These are phyloP conservation scores for Zalerion maritima DNA, from an alignment of 495 filamentous ascomycete species.

Conservation along the genomic window DNA sequence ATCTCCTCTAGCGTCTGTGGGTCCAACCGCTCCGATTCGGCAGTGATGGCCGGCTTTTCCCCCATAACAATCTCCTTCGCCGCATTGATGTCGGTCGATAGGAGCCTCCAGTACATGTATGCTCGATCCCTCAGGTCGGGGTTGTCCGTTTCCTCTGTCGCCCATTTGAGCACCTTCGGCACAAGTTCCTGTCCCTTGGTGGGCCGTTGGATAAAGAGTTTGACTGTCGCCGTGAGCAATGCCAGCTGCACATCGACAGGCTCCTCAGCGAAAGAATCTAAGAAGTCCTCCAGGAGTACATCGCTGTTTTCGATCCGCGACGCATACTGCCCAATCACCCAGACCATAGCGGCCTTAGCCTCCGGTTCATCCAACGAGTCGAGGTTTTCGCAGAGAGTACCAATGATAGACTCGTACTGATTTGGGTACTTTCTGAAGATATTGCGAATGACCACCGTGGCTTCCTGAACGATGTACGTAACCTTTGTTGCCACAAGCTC, in stretches of 20 bases:
- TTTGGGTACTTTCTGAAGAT: constrained; percentile 99
- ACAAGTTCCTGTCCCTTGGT: constrained; percentile 91
- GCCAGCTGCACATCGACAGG: constrained; percentile 90
- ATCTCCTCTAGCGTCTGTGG: constrained; percentile 88
- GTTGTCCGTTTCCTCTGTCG: constrained; percentile 96
- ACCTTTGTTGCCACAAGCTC: constrained; percentile 96
- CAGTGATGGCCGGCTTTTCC: constrained; percentile 90
- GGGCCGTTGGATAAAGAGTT: constrained; percentile 93
- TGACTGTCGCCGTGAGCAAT: constrained; percentile 89
- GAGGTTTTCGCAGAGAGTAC: constrained; percentile 85
- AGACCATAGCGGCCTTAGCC: constrained; percentile 98
- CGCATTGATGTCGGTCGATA: constrained; percentile 81
- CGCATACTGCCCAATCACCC: constrained; percentile 98
- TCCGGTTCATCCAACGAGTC: constrained; percentile 98
- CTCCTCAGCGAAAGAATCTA: constrained; percentile 87
- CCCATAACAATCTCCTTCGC: constrained; percentile 91
- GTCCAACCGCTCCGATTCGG: constrained; percentile 89
- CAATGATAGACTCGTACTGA: constrained; percentile 95
- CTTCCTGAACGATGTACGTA: constrained; percentile 98
- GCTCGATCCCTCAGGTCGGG: constrained; percentile 90
- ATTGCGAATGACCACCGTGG: constrained; percentile 97
- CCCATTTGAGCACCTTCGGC: constrained; percentile 94
- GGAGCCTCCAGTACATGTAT: constrained; percentile 98
- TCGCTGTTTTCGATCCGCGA: constrained; percentile 94
- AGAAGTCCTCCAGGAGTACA: constrained; percentile 82